Evolutionary conservation across 208 protist species (phyloP), one percentile per base, ranked within the genome.

Genomic region (Tritrichomonas foetus): DNA sequence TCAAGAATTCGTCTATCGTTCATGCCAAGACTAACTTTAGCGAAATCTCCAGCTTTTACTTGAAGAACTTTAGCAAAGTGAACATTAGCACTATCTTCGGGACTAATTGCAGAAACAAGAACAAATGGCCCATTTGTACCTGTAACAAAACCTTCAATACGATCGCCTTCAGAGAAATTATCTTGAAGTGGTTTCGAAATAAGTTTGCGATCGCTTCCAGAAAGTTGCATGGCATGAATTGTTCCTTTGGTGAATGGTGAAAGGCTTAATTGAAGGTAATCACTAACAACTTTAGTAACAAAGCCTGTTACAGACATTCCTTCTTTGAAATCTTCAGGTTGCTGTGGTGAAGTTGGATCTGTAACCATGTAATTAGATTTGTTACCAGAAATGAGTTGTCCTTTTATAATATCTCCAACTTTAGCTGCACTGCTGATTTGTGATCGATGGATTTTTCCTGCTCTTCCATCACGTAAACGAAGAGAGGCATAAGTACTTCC

Each of bases 311-410:
- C 47, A 39, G 53, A 3, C 30, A 39, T 25, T 20, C 78, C 78
- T n/a, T 47, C 78, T n/a, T 89, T 53, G 78, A 89, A 89, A 50
- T 89, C 78, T 89, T 89, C 78, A 11, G 44, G 25, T 14, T 89
- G 44, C 30, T 61, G 47, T 39, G 78, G 78, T 39, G 41, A 20
- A 57, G 0, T 3, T 57, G 78, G 41, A 61, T 89, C 47, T 33
- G 47, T 89, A 13, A 57, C 30, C 33, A 89, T 47, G n/a, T 53
- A 89, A 27, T 27, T 39, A 57, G 78, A 13, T 3, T 89, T 57
- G 3, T 89, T 20, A 39, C 47, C 78, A 22, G 20, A 44, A 9
- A 89, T 53, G 2, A 89, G 16, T 61, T 25, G 27, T 27, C 78
- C 78, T 16, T 53, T 53, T 16, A 89, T 33, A 41, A 44, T 30